These are phyloP conservation scores for Polytrichum commune DNA, from an alignment of 225 moss, liverwort and hornwort genomes.

Conservation along the genomic window DNA sequence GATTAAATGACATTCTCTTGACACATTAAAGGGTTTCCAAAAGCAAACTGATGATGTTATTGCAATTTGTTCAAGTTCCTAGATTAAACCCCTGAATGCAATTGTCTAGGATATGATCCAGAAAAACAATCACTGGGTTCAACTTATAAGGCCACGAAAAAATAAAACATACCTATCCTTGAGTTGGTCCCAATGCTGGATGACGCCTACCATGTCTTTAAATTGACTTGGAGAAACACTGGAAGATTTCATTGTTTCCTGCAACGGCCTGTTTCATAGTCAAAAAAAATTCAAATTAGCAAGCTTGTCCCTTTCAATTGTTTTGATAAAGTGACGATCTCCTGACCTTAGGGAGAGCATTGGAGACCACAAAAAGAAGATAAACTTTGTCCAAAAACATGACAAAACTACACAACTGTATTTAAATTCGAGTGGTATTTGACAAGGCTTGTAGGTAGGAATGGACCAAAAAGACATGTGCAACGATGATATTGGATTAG, in stretches of 20 bases:
- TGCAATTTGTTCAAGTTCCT: not conserved
- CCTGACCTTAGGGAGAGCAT: not conserved
- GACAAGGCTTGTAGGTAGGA: too few species aligned
- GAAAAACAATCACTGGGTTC: too few species aligned
- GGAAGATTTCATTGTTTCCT: conserved; percentile 43
- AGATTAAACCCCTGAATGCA: too few species aligned
- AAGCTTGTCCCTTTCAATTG: not conserved
- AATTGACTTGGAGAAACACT: conserved; percentile 22
- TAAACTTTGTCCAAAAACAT: not conserved
- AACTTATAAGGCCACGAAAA: not conserved
- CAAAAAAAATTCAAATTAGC: not conserved
- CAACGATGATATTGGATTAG: too few species aligned
- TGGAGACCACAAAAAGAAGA: not conserved
- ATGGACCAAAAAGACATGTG: too few species aligned
- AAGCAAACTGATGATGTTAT: not conserved
- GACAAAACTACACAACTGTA: not conserved
- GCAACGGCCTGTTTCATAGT: conserved; percentile 53
- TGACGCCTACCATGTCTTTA: conserved; percentile 68
- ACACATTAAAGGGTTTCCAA: not conserved
- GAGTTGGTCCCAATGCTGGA: conserved; percentile 61
- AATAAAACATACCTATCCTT: conserved; percentile 49
- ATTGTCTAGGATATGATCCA: too few species aligned
- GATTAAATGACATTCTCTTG: not conserved
- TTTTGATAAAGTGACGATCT: not conserved
- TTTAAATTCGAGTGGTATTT: too few species aligned